A percentile compares a stretch with the other conserved stretches of the same genome.
These are phyloP conservation scores for Chamaecyparis obtusa DNA, from an alignment of 75 land plant species.

Conservation along the genomic window DNA sequence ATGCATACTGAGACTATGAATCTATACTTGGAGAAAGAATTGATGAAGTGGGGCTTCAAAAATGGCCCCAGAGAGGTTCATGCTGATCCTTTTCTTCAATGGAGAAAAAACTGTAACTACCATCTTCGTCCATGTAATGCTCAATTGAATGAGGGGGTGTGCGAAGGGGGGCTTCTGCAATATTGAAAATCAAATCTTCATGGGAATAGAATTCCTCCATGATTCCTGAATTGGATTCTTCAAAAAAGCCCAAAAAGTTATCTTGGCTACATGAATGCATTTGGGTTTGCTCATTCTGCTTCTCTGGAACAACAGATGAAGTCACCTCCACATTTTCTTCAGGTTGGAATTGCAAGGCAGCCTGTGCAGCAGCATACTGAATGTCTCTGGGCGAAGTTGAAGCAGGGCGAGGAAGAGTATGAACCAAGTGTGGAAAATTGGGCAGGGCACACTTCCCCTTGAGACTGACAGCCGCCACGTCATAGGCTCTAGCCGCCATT, in stretches of 20 bases:
- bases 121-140: background rate
- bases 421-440: slow-evolving; percentile 32
- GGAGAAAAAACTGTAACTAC: background rate
- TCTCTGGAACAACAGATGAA: background rate
- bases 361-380: slow-evolving; percentile 31
- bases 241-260: background rate
- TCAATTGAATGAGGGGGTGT: background rate
- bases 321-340: background rate
- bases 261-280: background rate
- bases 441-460: slow-evolving; percentile 25
- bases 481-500: slow-evolving; percentile 45
- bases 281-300: background rate
- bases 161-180: background rate
- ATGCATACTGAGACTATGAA: background rate
- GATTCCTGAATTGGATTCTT: background rate
- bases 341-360: background rate
- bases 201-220: background rate
- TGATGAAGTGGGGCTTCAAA: background rate
- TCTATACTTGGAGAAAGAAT: background rate
- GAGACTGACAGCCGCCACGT: slow-evolving; percentile 31
- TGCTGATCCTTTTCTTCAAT: background rate
- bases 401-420: slow-evolving; percentile 13
- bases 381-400: slow-evolving; percentile 16
- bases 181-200: background rate
- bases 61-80: background rate